Base-by-base conservation (phyloP, 768 basidiomycete genomes). In the Hydnomerulius pinastri region DNA sequence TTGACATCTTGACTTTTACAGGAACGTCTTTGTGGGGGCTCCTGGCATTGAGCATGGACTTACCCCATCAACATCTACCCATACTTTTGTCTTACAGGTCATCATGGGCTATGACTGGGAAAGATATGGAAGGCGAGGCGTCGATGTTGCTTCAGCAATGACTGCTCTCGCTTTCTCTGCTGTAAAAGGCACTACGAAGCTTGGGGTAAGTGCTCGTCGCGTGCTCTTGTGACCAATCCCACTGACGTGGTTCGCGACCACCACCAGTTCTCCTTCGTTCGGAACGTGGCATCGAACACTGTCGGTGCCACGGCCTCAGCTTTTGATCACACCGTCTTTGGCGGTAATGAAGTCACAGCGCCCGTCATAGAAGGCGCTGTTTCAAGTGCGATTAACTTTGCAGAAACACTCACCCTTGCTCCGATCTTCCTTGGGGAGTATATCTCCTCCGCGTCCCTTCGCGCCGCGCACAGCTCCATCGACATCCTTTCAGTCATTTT, bases 401-500 rank as follows among this genome's bases (percentile, higher is more conserved):
- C 83, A 2, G 90, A 92, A 65, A 78, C 82, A 43, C 70, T 90
- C 46, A 83, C 85, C 3, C 81, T 92, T 37, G 82, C 84, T 1
- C 90, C 90, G 11, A 81, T 92, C 54, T 77, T 83, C 54, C 71
- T 91, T 15, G 81, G 84, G 27, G 88, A 92, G 71, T 84, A 87
- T 56, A 75, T 92, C 43, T 86, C 90, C 12, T 81, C 85, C 3
- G 86, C 87, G 4, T 86, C 86, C 4, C 73, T 92, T 32, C 71
- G 82, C 17, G 87, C 87, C 2, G 90, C 87, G 0, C 81, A 88
- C 50, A 80, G 82, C 55, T 88, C 89, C 21, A 81, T 91, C 55
- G 87, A 90, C 59, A 76, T 84, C 38, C 79, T 91, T 33, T 79
- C 85, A 9, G 75, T 79, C 33, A 82, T 90, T 55, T 87, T 89